A percentile compares a stretch with the other conserved stretches of the same genome.
phyloP scores from a whole-genome alignment of 2,329 filamentous ascomycete species.

The Helminthosporium solani region DNA sequence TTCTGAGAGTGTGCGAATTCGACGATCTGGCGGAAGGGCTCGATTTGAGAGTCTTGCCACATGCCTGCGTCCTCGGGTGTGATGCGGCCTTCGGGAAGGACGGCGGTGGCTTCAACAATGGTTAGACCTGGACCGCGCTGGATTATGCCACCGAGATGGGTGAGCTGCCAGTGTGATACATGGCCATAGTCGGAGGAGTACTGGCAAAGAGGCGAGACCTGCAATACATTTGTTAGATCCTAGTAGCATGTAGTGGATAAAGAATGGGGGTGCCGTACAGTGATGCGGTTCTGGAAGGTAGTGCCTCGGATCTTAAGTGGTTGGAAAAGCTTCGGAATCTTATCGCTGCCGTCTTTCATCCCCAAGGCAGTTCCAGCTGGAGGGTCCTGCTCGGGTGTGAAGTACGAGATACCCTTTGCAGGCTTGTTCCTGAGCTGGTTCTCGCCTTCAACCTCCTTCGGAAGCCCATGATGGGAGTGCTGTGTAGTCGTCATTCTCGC shows the following conservation, averaged over 20 bases:
- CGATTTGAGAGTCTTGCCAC: slow-evolving; percentile 83
- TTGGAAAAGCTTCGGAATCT: slow-evolving; percentile 61
- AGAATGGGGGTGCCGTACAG: slow-evolving; percentile 39
- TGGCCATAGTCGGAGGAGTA: slow-evolving; percentile 70
- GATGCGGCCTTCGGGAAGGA: slow-evolving; percentile 76
- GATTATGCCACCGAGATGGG: slow-evolving; percentile 78
- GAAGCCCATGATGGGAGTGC: slow-evolving; percentile 36
- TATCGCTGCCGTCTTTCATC: slow-evolving; percentile 50
- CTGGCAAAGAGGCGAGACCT: slow-evolving; percentile 65
- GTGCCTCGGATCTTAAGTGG: slow-evolving; percentile 59
- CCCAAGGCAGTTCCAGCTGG: slow-evolving; percentile 50
- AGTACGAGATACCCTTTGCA: slow-evolving; percentile 48
- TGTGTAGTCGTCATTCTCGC: slow-evolving; percentile 26
- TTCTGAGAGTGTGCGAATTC: slow-evolving; percentile 80
- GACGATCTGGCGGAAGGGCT: slow-evolving; percentile 66
- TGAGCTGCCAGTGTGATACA: slow-evolving; percentile 76
- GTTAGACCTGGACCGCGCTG: slow-evolving; percentile 72
- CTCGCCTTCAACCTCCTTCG: slow-evolving; percentile 34
- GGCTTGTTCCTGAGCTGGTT: slow-evolving; percentile 44
- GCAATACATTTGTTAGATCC: background rate
- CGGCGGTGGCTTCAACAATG: slow-evolving; percentile 76
- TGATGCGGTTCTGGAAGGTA: slow-evolving; percentile 68
- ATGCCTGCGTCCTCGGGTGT: slow-evolving; percentile 76
- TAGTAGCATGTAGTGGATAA: background rate
- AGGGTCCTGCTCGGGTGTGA: slow-evolving; percentile 50